These are phyloP conservation scores for Penicillium janthinellum DNA, from an alignment of 2,329 filamentous ascomycete species.

Conservation along the genomic window DNA sequence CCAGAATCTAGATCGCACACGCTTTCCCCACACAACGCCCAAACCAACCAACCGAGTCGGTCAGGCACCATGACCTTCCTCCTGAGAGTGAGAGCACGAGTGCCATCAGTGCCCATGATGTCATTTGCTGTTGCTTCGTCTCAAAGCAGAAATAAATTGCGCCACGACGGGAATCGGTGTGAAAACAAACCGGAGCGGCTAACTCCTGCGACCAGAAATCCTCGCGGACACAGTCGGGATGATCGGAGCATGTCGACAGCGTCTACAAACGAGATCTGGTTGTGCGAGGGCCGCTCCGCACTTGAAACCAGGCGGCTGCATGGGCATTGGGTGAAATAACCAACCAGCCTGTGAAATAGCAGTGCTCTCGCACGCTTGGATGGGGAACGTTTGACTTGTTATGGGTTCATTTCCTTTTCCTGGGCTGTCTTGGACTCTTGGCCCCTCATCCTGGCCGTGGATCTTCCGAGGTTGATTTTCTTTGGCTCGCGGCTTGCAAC, in stretches of 20 bases:
- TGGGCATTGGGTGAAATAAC: neutral
- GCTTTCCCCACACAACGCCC: slow-evolving; percentile 7
- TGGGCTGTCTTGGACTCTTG: slow-evolving; percentile 19
- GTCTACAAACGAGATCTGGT: slow-evolving; percentile 8
- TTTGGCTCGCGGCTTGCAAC: slow-evolving; percentile 31
- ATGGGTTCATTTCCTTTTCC: neutral
- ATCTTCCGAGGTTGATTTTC: slow-evolving; percentile 33
- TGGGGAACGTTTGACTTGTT: slow-evolving; percentile 1
- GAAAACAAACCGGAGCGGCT: slow-evolving; percentile 18
- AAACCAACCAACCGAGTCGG: slow-evolving; percentile 11
- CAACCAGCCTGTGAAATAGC: slow-evolving; percentile 20
- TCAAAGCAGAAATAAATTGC: slow-evolving; percentile 13
- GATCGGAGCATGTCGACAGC: slow-evolving; percentile 13
- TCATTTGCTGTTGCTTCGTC: slow-evolving; percentile 15
- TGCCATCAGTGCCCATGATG: slow-evolving; percentile 18
- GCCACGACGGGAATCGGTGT: slow-evolving; percentile 1
- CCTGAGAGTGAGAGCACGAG: slow-evolving; percentile 5
- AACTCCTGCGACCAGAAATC: slow-evolving; percentile 10
- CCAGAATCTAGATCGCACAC: slow-evolving; percentile 3
- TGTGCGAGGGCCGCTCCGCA: slow-evolving; percentile 4
- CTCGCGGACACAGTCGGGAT: slow-evolving; percentile 19
- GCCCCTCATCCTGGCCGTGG: slow-evolving; percentile 31
- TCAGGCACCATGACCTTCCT: neutral
- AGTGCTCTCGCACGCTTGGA: slow-evolving; percentile 17
- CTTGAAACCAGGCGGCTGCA: slow-evolving; percentile 8